Evolutionary conservation across 2,329 filamentous ascomycete genomes (phyloP).

Genomic region (Xylaria sp.): DNA sequence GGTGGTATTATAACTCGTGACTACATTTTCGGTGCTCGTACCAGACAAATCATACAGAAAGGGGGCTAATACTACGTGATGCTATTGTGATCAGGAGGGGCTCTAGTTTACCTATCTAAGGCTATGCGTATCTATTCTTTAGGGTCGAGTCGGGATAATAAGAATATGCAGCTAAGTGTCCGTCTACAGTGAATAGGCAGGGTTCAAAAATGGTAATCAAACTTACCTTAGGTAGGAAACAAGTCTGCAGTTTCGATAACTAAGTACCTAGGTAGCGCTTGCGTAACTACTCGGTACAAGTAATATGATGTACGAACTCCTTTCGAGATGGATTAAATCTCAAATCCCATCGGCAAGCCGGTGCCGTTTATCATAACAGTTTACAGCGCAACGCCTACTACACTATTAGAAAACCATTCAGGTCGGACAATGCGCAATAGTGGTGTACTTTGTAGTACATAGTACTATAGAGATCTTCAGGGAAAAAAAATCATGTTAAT

Average conservation of each 20-base stretch:
- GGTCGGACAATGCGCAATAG: slow-evolving; percentile 1
- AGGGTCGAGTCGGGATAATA: not conserved
- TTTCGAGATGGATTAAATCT: not conserved
- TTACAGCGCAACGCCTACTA: no score
- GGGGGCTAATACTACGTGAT: not conserved
- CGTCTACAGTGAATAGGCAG: not conserved
- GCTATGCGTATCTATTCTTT: not conserved
- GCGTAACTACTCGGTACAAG: not conserved
- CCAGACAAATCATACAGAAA: not conserved
- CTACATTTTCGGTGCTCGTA: not conserved
- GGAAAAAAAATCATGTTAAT: not conserved
- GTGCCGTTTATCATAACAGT: not conserved
- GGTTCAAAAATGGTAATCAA: not conserved
- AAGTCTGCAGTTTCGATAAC: not conserved
- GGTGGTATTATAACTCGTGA: not conserved
- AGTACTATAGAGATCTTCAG: slow-evolving; percentile 3
- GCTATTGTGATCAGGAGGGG: not conserved
- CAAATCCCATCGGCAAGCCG: not conserved
- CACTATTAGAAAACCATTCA: not conserved
- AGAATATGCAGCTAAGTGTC: not conserved
- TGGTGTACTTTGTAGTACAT: not conserved
- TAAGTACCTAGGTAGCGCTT: not conserved
- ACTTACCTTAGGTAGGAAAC: no score
- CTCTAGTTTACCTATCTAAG: not conserved
- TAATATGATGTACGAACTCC: no score